These are phyloP conservation scores for Rhododendron vialii DNA, from an alignment of 148 eudicot species.

Conservation along the genomic window DNA sequence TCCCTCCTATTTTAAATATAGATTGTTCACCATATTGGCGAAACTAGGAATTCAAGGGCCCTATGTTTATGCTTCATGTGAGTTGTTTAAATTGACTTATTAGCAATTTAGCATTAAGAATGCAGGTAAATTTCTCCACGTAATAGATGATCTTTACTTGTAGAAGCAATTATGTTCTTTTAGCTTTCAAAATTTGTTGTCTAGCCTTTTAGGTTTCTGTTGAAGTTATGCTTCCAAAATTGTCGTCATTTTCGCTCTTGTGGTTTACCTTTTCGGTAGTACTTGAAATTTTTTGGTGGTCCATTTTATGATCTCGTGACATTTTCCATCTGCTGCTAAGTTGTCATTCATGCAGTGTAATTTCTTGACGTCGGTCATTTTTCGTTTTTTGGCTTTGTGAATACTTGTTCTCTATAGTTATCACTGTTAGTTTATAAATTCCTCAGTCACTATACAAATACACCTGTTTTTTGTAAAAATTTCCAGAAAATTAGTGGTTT, in stretches of 20 bases:
- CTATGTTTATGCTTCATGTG: neutral
- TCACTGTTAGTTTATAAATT: neutral
- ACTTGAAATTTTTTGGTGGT: neutral
- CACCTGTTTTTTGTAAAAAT: neutral
- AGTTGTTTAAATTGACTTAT: neutral
- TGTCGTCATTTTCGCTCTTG: neutral
- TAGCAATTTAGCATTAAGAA: neutral
- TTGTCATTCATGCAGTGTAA: neutral
- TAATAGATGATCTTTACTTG: neutral
- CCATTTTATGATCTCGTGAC: neutral
- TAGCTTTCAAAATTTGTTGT: neutral
- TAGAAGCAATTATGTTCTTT: neutral
- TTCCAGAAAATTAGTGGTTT: slow-evolving; percentile 6
- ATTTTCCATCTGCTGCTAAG: neutral
- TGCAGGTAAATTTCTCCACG: neutral
- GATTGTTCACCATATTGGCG: neutral
- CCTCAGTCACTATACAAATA: neutral
- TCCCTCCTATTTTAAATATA: neutral
- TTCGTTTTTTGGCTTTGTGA: neutral
- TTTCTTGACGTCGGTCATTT: neutral
- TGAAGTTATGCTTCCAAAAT: neutral
- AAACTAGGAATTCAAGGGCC: neutral
- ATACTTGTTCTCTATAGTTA: neutral
- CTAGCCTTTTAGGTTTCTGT: neutral
- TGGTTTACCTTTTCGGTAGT: neutral